Conservation (phyloP, 176 grass and related monocot genomes). For the Paspalum vaginatum region DNA sequence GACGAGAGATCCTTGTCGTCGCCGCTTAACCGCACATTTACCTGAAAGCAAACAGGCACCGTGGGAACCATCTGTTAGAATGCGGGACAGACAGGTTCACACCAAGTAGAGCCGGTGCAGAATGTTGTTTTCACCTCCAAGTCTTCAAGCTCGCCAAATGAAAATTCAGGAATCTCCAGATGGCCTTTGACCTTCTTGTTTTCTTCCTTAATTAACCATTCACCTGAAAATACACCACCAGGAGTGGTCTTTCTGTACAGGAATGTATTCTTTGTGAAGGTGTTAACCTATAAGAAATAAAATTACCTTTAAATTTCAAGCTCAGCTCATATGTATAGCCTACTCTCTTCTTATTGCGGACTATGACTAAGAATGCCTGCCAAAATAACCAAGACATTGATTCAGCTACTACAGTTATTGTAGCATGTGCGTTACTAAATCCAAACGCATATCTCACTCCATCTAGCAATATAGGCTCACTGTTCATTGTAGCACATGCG, state of each 20-base stretch:
- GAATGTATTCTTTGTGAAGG: neutral
- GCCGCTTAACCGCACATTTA: conserved; percentile 48
- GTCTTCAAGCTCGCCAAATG: conserved; percentile 84
- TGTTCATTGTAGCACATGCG: neutral
- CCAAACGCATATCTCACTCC: neutral
- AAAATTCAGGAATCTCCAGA: conserved; percentile 78
- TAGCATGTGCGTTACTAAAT: neutral
- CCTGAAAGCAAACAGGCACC: conserved; percentile 36
- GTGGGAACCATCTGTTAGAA: neutral
- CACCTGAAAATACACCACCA: conserved; percentile 34
- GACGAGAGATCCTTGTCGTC: conserved; percentile 52
- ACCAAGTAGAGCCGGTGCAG: neutral
- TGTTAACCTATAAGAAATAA: neutral
- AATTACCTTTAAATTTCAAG: conserved; percentile 69
- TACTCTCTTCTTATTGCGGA: conserved; percentile 75
- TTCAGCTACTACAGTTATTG: neutral
- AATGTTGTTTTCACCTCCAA: conserved; percentile 44
- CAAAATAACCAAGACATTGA: neutral
- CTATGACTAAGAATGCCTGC: conserved; percentile 70
- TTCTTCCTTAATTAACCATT: conserved; percentile 62
- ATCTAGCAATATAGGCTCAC: neutral
- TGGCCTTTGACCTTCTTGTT: conserved; percentile 65
- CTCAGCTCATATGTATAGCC: conserved; percentile 72
- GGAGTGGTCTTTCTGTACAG: neutral
- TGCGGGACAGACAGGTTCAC: neutral